phyloP scores from a whole-genome alignment of 148 eudicot species.

The Vaccinium macrocarpon region DNA sequence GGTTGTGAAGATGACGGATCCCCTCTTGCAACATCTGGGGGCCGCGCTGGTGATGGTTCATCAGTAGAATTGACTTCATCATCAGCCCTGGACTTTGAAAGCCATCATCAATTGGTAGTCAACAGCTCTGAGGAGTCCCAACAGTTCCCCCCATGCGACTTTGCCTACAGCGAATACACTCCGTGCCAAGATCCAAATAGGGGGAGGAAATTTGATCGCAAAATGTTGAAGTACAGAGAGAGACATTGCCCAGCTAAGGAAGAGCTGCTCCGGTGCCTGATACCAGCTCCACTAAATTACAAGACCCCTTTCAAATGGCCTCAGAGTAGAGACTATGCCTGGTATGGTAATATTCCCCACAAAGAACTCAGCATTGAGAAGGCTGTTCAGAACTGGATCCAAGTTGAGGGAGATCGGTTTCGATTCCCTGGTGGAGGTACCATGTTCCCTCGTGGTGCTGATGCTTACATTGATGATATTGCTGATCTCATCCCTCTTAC shows the following conservation, averaged over 20 bases:
- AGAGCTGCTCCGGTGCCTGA: slow-evolving; percentile 65
- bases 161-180: slow-evolving; percentile 70
- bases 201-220: slow-evolving; percentile 68
- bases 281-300: slow-evolving; percentile 87
- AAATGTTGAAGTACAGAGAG: slow-evolving; percentile 81
- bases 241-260: slow-evolving; percentile 81
- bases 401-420: slow-evolving; percentile 85
- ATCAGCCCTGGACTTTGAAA: slow-evolving; percentile 56
- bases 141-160: slow-evolving; percentile 60
- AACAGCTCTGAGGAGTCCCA: slow-evolving; percentile 31
- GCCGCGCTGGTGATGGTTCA: slow-evolving; percentile 5
- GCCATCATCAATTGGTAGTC: slow-evolving; percentile 58
- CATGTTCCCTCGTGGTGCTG: slow-evolving; percentile 95
- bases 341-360: slow-evolving; percentile 92
- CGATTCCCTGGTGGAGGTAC: slow-evolving; percentile 96
- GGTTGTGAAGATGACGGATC: slow-evolving; percentile 31
- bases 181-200: slow-evolving; percentile 75
- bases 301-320: slow-evolving; percentile 96
- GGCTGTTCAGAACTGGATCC: slow-evolving; percentile 94
- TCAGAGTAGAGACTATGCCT: slow-evolving; percentile 80
- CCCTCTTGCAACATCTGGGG: slow-evolving; percentile 5
- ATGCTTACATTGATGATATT: slow-evolving; percentile 87
- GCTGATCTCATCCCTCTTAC: slow-evolving; percentile 66
- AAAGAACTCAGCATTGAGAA: slow-evolving; percentile 95
- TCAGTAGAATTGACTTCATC: slow-evolving; percentile 14